phyloP scores from a whole-genome alignment of 208 protist genomes.

The Tritrichomonas musculus region DNA sequence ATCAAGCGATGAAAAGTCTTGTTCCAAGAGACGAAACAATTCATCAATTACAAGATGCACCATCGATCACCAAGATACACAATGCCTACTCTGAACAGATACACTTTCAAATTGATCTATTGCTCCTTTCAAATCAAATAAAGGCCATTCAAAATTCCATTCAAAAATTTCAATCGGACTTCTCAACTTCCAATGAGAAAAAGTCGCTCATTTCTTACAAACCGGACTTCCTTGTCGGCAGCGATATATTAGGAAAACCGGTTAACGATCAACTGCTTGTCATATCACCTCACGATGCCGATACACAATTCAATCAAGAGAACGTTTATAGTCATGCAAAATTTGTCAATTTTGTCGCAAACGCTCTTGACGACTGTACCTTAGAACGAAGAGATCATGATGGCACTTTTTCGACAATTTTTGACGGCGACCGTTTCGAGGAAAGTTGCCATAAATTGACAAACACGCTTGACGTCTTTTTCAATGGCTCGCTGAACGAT shows the following conservation, averaged over 20 bases:
- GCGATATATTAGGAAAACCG: too few species aligned
- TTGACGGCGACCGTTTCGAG: neutral
- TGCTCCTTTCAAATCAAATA: too few species aligned
- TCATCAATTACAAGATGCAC: neutral
- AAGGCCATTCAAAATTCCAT: too few species aligned
- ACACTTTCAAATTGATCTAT: too few species aligned
- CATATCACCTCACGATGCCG: neutral
- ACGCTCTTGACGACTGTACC: neutral
- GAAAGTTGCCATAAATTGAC: neutral
- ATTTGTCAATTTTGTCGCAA: neutral
- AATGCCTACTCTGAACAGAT: too few species aligned
- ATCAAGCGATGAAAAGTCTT: neutral
- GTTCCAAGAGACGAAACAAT: neutral
- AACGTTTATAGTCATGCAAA: neutral
- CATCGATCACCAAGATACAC: too few species aligned
- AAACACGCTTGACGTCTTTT: neutral
- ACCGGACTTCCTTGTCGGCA: too few species aligned
- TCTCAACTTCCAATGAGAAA: too few species aligned
- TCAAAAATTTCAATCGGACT: too few species aligned
- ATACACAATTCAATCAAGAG: constrained; percentile 19
- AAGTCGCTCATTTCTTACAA: too few species aligned
- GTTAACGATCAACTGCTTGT: neutral
- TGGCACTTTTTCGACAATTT: neutral
- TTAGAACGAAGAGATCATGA: constrained; percentile 17
- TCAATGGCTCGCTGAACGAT: neutral